Conservation (phyloP, 441 rosid species). For the Viola pubescens region DNA sequence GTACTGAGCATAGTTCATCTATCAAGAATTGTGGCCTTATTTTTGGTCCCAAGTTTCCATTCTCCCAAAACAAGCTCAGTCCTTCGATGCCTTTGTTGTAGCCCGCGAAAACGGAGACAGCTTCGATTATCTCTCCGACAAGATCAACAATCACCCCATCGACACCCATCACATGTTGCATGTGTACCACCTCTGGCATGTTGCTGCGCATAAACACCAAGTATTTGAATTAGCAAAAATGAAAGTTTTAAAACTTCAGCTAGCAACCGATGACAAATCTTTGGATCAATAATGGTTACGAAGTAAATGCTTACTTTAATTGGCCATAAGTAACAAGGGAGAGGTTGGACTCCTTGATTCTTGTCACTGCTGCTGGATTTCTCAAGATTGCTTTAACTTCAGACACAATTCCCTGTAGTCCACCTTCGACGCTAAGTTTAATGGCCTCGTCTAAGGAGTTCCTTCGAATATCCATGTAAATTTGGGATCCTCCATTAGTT, state of each 20-base stretch:
- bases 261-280: neutral
- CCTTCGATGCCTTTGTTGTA: slow-evolving; percentile 19
- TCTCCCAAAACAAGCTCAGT: slow-evolving; percentile 15
- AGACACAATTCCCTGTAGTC: slow-evolving; percentile 79
- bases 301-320: slow-evolving; percentile 40
- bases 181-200: slow-evolving; percentile 58
- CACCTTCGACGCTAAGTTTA: slow-evolving; percentile 59
- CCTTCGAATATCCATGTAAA: slow-evolving; percentile 52
- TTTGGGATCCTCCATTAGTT: slow-evolving; percentile 67
- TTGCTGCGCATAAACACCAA: slow-evolving; percentile 34
- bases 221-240: neutral
- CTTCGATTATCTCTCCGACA: slow-evolving; percentile 59
- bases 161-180: slow-evolving; percentile 73
- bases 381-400: slow-evolving; percentile 66
- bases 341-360: slow-evolving; percentile 63
- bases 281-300: no score
- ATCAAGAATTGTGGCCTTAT: slow-evolving; percentile 26
- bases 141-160: slow-evolving; percentile 85
- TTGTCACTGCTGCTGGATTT: slow-evolving; percentile 55
- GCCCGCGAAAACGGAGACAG: slow-evolving; percentile 21
- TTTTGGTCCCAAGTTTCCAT: slow-evolving; percentile 15
- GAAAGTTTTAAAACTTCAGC: neutral
- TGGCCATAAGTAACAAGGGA: slow-evolving; percentile 67
- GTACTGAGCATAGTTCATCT: slow-evolving; percentile 31
- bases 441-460: slow-evolving; percentile 77